phyloP scores from a whole-genome alignment of 1,139 yeast species.

The Lipomyces yarrowii region DNA sequence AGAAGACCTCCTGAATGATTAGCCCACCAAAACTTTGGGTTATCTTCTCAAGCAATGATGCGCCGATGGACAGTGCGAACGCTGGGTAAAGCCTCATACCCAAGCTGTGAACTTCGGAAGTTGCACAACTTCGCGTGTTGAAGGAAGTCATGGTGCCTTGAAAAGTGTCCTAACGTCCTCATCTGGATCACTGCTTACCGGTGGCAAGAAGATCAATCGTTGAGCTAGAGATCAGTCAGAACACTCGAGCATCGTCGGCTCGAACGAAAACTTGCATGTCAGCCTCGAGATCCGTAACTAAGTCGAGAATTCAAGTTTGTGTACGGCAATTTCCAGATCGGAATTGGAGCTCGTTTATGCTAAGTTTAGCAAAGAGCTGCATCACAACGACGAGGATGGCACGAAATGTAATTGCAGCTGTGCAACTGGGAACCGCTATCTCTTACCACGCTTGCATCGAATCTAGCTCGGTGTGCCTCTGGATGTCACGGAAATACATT shows the following conservation, averaged over 20 bases:
- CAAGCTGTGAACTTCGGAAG: background rate
- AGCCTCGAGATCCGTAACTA: background rate
- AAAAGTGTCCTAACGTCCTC: background rate
- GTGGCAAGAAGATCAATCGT: background rate
- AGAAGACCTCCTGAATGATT: background rate
- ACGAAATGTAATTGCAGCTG: background rate
- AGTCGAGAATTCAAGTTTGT: background rate
- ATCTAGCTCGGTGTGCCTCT: background rate
- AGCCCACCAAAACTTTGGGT: background rate
- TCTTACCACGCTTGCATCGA: background rate
- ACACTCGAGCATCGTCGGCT: background rate
- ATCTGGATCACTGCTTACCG: background rate
- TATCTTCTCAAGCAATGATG: background rate
- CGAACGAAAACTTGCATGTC: background rate
- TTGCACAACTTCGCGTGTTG: background rate
- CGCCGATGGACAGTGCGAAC: background rate
- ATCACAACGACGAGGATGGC: background rate
- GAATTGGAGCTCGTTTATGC: background rate
- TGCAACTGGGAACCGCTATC: background rate
- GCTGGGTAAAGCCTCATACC: background rate
- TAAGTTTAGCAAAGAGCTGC: background rate
- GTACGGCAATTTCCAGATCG: background rate
- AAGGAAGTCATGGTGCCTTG: background rate
- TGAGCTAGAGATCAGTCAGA: background rate
- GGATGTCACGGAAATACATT: background rate